Base-by-base conservation (phyloP, 1,284 basidiomycete genomes). In the Cutaneotrichosporon cavernicola region DNA sequence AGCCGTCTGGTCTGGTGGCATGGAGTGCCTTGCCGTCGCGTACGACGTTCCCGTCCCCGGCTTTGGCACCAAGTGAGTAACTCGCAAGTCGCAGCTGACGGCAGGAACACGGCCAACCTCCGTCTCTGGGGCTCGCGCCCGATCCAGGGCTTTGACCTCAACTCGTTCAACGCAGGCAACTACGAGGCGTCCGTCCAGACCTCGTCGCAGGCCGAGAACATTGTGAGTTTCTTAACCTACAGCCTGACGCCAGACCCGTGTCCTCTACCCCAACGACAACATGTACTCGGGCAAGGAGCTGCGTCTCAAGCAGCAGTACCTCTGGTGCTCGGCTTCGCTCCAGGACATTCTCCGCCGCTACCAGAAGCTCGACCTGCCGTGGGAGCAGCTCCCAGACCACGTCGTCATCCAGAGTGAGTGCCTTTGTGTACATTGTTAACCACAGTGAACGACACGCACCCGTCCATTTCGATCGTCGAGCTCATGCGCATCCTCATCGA, bases 261-360 rank as follows among this genome's bases (percentile, higher is more conserved):
- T 94, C 6, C 83, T 96, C 40, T 97, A 84, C 72, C 83, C 83
- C 57, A 82, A 82, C 66, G 83, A 84, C 73, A 81, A 80, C 70
- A 81, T 79, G 74, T 80, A 74, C 7, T 65, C 63, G 64, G 93
- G 93, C 67, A 96, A 96, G 79, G 90, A 93, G 77, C 83, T 96
- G 34, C 88, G 93, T 65, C 84, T 97, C 70, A 95, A 96, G 83
- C 93, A 97, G 74, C 93, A 97, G 80, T 94, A 93, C 81, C 91
- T 92, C 82, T 92, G 90, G 90, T 91, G 69, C 62, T 67, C 62
- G 31, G 61, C 65, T 36, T 89, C 87, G 77, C 84, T 95, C 46
- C 86, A 88, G 63, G 93, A 97, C 76, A 96, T 97, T 73, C 78
- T 95, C 61, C 74, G 83, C 49, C 76, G 83, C 52, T 83, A 81